Conservation (phyloP, 331 rosid genomes). For the Spiraea crenata region DNA sequence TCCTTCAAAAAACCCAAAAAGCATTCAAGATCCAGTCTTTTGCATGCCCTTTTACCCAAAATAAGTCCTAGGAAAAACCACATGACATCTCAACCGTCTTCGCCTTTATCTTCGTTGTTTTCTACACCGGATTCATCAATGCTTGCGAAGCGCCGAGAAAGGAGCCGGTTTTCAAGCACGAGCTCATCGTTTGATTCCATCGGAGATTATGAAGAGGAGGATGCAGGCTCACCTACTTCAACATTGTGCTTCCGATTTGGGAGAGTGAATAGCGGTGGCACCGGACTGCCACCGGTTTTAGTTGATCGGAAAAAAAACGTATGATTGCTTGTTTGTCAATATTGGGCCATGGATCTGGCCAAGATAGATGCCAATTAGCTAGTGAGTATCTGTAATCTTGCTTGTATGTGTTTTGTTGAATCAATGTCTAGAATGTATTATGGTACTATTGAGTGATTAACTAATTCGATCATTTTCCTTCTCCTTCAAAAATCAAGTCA, state of each 20-base stretch:
- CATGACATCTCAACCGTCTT: slow-evolving; percentile 22
- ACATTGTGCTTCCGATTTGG: slow-evolving; percentile 56
- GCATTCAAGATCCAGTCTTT: slow-evolving; percentile 45
- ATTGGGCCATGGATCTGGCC: slow-evolving; percentile 24
- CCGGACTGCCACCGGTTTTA: slow-evolving; percentile 23
- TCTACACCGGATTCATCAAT: slow-evolving; percentile 31
- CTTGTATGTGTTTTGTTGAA: neutral
- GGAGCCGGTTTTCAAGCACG: slow-evolving; percentile 36
- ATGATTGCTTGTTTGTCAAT: neutral
- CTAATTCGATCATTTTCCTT: too few species aligned
- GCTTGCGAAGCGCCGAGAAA: slow-evolving; percentile 8
- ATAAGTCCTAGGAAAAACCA: slow-evolving; percentile 32
- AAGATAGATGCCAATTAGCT: slow-evolving; percentile 7
- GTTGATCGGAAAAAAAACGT: neutral
- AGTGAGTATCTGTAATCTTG: slow-evolving; percentile 25
- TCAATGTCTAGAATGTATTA: slow-evolving; percentile 1
- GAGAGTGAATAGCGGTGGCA: slow-evolving; percentile 23
- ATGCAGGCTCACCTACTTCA: slow-evolving; percentile 44
- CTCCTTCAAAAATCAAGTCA: too few species aligned
- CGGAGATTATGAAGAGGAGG: slow-evolving; percentile 34
- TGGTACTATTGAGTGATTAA: too few species aligned
- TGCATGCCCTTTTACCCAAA: slow-evolving; percentile 44
- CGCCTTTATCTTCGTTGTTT: slow-evolving; percentile 13
- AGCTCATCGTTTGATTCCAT: slow-evolving; percentile 49
- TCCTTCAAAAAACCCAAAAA: slow-evolving; percentile 30